Conservation (phyloP, 257 asterid genomes). For the Leonotis leonurus region DNA sequence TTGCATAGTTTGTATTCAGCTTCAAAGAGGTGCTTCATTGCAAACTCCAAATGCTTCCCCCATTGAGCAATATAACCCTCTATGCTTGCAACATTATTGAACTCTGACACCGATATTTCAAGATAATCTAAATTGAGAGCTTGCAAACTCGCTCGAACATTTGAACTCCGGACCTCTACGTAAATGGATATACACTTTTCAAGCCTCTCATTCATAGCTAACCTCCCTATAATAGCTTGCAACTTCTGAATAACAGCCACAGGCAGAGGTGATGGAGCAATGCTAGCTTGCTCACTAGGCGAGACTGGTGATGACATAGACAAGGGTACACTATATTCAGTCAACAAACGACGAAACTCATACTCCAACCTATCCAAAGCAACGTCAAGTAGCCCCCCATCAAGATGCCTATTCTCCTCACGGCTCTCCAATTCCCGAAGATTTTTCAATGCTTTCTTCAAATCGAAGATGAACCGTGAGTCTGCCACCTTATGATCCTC, state of each 20-base stretch:
- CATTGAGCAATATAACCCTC: conserved; percentile 65
- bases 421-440: conserved; percentile 49
- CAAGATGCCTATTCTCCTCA: conserved; percentile 68
- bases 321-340: conserved; percentile 55
- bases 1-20: conserved; percentile 77
- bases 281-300: conserved; percentile 55
- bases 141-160: conserved; percentile 67
- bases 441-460: conserved; percentile 43
- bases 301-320: conserved; percentile 51
- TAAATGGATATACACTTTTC: conserved; percentile 73
- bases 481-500: conserved; percentile 85
- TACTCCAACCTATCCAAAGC: conserved; percentile 60
- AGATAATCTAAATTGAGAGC: conserved; percentile 89
- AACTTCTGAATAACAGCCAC: conserved; percentile 63
- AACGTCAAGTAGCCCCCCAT: conserved; percentile 77
- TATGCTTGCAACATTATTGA: conserved; percentile 66
- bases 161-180: conserved; percentile 71
- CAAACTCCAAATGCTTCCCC: conserved; percentile 90
- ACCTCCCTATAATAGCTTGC: conserved; percentile 75
- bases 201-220: conserved; percentile 48
- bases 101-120: conserved; percentile 75
- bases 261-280: conserved; percentile 69
- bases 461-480: conserved; percentile 38
- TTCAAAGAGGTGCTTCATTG: conserved; percentile 79
- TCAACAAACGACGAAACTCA: conserved; percentile 59